Conservation (phyloP, 176 grass and related monocot genomes). For the Urochloa ruziziensis region DNA sequence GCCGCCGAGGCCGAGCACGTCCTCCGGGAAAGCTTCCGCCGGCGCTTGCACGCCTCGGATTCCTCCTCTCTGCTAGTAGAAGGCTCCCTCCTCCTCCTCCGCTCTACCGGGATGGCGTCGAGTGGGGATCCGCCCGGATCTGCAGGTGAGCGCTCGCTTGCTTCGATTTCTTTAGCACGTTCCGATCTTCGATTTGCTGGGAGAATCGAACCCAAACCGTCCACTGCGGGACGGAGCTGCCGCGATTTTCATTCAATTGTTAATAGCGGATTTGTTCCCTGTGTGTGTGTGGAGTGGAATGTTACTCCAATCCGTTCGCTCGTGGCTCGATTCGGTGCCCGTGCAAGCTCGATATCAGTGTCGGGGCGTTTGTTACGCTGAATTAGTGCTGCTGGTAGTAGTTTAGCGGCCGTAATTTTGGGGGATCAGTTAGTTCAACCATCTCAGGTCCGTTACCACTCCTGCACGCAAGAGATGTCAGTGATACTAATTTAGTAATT, state of each 20-base stretch:
- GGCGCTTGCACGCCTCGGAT: not conserved
- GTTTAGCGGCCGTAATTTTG: not conserved
- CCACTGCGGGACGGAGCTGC: not conserved
- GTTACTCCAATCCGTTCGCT: not conserved
- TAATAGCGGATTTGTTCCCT: not conserved
- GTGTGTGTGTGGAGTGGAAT: not conserved
- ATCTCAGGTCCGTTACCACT: not conserved
- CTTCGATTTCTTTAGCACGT: not conserved
- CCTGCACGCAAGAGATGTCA: not conserved
- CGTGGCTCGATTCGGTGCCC: not conserved
- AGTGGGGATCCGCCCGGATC: conserved; percentile 31
- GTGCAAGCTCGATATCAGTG: not conserved
- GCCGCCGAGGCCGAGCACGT: not conserved
- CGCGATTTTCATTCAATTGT: not conserved
- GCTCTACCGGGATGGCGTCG: conserved; percentile 7
- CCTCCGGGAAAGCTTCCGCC: not conserved
- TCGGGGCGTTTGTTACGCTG: not conserved
- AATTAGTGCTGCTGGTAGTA: not conserved
- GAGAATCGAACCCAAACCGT: not conserved
- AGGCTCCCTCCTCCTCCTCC: not conserved
- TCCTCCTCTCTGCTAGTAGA: not conserved
- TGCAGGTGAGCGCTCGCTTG: not conserved
- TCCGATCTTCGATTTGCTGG: not conserved
- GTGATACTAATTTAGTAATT: not conserved
- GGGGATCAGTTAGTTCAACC: not conserved